These are phyloP conservation scores for Trichoderma afroharzianum DNA, from an alignment of 2,329 filamentous ascomycete species.

Conservation along the genomic window DNA sequence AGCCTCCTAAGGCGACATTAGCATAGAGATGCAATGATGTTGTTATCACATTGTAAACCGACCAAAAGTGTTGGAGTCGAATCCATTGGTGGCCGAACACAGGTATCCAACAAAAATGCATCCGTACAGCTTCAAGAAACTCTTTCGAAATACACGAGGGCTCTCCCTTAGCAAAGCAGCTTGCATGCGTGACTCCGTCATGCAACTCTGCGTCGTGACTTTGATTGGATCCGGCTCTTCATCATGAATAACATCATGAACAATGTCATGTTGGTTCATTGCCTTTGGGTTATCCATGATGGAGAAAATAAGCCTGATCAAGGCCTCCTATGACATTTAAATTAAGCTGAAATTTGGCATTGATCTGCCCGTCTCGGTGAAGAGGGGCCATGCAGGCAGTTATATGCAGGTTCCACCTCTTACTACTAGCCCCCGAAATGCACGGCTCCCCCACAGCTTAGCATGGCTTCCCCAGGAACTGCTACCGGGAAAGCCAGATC, in stretches of 20 bases:
- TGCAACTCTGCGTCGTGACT: neutral
- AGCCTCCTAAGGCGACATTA: neutral
- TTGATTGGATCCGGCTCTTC: neutral
- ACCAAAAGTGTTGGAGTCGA: slow-evolving; percentile 1
- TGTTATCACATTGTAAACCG: neutral
- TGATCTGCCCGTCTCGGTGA: neutral
- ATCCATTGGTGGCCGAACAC: neutral
- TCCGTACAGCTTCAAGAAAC: neutral
- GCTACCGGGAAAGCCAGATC: neutral
- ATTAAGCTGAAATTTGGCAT: neutral
- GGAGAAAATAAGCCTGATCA: neutral
- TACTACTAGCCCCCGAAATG: neutral
- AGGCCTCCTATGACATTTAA: neutral
- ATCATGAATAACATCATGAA: neutral
- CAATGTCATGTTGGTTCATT: neutral
- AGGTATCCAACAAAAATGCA: neutral
- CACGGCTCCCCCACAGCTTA: neutral
- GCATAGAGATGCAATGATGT: neutral
- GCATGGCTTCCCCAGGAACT: neutral
- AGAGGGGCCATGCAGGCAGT: neutral
- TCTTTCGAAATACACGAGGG: neutral
- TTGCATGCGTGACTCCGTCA: neutral
- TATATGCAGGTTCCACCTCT: neutral
- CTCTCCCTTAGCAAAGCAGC: neutral
- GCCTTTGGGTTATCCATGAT: neutral